Conservation (phyloP, 73 alveolate species). For the Tetrahymena thermophila region DNA sequence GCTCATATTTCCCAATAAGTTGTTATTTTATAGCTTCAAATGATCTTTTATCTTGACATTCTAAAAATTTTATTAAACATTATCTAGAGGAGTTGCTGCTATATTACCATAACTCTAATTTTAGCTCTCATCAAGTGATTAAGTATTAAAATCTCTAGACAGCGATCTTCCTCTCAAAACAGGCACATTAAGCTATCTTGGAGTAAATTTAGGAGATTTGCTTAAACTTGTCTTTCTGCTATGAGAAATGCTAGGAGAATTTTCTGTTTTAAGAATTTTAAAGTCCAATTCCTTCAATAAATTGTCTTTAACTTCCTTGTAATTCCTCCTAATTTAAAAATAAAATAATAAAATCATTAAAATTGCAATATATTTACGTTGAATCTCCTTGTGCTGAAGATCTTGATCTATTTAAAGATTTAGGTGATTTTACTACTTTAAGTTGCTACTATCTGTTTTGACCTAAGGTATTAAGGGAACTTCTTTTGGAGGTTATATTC, state of each 20-base stretch:
- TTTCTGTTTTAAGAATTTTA: background rate
- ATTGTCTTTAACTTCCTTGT: background rate
- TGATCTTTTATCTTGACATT: background rate
- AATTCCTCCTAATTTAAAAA: background rate
- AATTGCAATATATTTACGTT: background rate
- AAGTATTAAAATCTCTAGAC: background rate
- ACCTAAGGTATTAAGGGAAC: background rate
- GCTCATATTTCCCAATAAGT: background rate
- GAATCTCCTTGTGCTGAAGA: background rate
- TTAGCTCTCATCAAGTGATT: background rate
- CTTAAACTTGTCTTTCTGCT: background rate
- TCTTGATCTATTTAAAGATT: background rate
- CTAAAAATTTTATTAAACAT: background rate
- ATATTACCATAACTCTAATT: background rate
- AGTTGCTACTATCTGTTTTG: background rate
- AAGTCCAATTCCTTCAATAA: background rate
- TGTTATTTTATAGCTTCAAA: background rate
- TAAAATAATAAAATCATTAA: background rate
- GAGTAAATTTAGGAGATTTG: background rate
- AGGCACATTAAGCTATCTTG: background rate
- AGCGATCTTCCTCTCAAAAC: background rate
- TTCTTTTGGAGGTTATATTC: background rate
- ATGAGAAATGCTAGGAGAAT: background rate
- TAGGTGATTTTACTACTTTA: background rate
- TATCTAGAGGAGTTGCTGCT: background rate